Base-by-base conservation (phyloP, 1,284 basidiomycete species). In the Vanrija sp. region DNA sequence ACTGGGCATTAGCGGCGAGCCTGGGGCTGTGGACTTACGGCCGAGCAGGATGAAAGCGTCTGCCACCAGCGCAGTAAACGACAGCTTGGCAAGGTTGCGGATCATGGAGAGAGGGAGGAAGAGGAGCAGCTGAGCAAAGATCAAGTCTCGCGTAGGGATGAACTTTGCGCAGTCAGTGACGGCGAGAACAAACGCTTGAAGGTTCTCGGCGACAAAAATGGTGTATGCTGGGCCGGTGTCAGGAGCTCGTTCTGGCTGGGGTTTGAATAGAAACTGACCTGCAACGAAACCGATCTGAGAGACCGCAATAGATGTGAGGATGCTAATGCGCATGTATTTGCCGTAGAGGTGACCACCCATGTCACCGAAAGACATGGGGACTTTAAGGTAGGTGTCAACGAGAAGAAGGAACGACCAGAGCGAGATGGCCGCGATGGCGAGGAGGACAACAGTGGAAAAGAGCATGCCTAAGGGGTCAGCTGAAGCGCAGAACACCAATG, bases 41-140 rank as follows among this genome's bases (percentile, higher is more conserved):
- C 96, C 95, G 23, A 89, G 83, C 10, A 98, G 80, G 70, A 98
- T 98, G 79, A 98, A 98, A 2, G 80, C 92, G 72, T 98, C 96
- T 3, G 96, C 96, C 21, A 98, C 77, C 42, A 99, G 83, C 0
- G 93, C 96, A 0, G 93, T 90, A 1, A 87, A 87, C 65, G 91
- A 94, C 38, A 99, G 81, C 77, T 96, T 97, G 25, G 92, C 89
- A 18, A 97, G 81, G 74, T 94, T 91, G 26, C 93, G 83, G 51
- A 96, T 82, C 64, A 97, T 85, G 9, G 86, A 87, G 43, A 94
- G 79, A 0, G 92, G 92, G 2, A 96, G 74, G 80, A 98, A 95
- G 65, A 97, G 80, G 58, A 92, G 68, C 50, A 92, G 78, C 75
- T 98, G 91, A 15, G 86, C 79, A 46, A 91, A 71, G 67, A 98